Evolutionary conservation across 2,329 filamentous ascomycete species (phyloP), one percentile per base, ranked within the genome.

Genomic region (Nemania sp.): DNA sequence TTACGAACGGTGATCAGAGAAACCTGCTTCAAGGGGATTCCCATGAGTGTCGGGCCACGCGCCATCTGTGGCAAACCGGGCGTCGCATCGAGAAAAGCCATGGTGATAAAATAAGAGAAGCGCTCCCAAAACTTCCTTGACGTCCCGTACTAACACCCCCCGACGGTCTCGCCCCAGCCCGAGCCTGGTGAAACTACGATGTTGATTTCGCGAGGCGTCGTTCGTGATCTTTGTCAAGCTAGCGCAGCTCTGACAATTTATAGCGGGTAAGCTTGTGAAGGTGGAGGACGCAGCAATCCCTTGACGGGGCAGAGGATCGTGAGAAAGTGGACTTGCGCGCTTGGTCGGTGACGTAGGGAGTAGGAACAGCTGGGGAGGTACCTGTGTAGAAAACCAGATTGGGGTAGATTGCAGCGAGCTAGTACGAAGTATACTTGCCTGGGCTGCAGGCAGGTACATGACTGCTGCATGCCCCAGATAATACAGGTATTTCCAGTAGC

Each of bases 1-100:
- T 11, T 25, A 66, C 82, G 60, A 79, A 89, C 87, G 58, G 84
- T 87, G 64, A 87, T 79, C 46, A 91, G 77, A 54, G 88, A 90
- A 32, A 88, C 75, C 72, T 88, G 84, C 80, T 90, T 90, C 81
- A 90, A 82, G 47, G 87, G 83, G 68, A 90, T 71, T 63, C 88
- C 87, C 68, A 86, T 73, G 54, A 83, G 70, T 25, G 75, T 79
- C 61, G 81, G 80, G 57, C 77, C 78, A 60, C 72, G 72, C 63
- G 72, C 73, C 46, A 74, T 70, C 64, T 75, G 71, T 46, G 73
- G 72, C 59, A 75, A 69, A 52, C 53, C 59, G n/a, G 72, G 71
- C 52, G 74, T 71, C 56, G 72, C 69, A 65, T 79, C 77, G 57
- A 78, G 73, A 64, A 79, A 70, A 65, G 76, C 77, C 79, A 81